phyloP scores from a whole-genome alignment of 441 rosid genomes.

The Erodium trifolium region DNA sequence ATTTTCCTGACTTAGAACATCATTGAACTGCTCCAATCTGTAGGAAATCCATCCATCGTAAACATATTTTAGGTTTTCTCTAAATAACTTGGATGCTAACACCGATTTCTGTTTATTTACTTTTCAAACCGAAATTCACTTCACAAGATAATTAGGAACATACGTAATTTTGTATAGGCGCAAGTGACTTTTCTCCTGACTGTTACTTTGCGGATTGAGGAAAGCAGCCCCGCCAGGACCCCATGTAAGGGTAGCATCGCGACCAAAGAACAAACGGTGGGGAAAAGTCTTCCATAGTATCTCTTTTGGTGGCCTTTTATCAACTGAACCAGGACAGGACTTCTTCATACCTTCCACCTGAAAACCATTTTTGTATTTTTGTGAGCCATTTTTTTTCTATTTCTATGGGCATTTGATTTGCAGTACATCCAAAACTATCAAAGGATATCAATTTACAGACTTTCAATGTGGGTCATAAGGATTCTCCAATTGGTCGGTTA shows the following conservation, averaged over 20 bases:
- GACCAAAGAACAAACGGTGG: constrained; percentile 73
- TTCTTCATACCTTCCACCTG: constrained; percentile 78
- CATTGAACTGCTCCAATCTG: constrained; percentile 96
- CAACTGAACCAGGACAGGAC: constrained; percentile 63
- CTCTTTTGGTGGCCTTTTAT: constrained; percentile 64
- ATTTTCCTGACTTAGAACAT: constrained; percentile 77
- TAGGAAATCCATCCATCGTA: constrained; percentile 5
- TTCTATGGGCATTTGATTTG: no score
- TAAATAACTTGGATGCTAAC: no score
- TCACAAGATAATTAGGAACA: constrained; percentile 16
- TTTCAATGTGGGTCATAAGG: constrained; percentile 1
- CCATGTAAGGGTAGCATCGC: constrained; percentile 49
- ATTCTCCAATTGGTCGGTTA: background rate
- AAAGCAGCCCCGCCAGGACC: constrained; percentile 92
- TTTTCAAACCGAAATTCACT: constrained; percentile 1
- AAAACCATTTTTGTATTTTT: background rate
- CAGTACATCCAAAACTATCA: no score
- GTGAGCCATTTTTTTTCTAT: constrained; percentile 5
- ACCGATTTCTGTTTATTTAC: background rate
- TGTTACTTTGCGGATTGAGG: constrained; percentile 43
- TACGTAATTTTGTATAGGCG: constrained; percentile 81
- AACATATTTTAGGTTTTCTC: no score
- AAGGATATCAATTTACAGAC: background rate
- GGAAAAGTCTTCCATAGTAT: constrained; percentile 61
- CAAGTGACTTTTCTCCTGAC: constrained; percentile 39